Conservation (phyloP, 352 stramenopile genomes). For the Aphanomyces astaci region DNA sequence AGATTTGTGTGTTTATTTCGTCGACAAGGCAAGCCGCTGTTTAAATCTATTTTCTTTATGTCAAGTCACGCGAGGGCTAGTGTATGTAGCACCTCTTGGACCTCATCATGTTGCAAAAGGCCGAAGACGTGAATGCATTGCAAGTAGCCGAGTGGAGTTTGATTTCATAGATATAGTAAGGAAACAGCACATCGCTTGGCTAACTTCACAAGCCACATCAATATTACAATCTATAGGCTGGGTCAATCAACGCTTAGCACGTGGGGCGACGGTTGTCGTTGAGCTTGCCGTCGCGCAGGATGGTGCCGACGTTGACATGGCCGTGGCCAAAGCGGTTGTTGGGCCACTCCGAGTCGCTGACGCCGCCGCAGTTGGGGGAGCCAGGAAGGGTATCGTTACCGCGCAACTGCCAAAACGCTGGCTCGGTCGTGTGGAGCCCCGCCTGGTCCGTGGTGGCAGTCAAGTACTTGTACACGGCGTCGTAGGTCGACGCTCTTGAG, state of each 20-base stretch:
- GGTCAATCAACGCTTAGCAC: neutral
- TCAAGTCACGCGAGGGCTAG: too few species aligned
- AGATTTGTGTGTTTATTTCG: too few species aligned
- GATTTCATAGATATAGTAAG: neutral
- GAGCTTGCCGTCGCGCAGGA: conserved; percentile 19
- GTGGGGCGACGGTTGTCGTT: neutral
- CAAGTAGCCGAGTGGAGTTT: too few species aligned
- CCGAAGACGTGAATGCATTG: too few species aligned
- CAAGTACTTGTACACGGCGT: conserved; percentile 23
- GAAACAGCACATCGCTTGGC: neutral
- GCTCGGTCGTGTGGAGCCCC: neutral
- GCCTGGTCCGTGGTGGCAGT: conserved; percentile 2
- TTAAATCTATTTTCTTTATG: too few species aligned
- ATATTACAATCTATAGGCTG: neutral
- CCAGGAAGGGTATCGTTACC: conserved; percentile 28
- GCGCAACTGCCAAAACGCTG: neutral
- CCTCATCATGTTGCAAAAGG: too few species aligned
- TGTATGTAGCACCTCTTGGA: too few species aligned
- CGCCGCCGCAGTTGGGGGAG: conserved; percentile 34
- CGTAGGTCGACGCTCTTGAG: conserved; percentile 26
- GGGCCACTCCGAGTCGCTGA: conserved; percentile 31
- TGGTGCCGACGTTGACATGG: conserved; percentile 26
- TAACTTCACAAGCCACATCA: neutral
- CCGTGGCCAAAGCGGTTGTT: conserved; percentile 36
- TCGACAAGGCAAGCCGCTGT: too few species aligned